Evolutionary conservation across 2,329 filamentous ascomycete species (phyloP).

Genomic region (Paracamarosporium sp.): DNA sequence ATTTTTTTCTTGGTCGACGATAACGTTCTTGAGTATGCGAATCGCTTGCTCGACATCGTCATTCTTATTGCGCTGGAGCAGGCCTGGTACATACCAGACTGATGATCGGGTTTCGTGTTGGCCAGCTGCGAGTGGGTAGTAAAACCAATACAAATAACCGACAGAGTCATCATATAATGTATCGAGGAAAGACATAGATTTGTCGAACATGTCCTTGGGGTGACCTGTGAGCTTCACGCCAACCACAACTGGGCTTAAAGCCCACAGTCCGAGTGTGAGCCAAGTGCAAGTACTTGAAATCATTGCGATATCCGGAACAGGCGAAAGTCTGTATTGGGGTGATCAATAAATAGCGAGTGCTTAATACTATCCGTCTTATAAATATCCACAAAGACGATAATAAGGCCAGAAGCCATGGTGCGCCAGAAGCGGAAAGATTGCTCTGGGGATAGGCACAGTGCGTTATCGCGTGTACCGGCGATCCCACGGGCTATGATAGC

Average conservation of each 20-base stretch:
- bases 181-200: slow-evolving; percentile 5
- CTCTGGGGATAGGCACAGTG: background rate
- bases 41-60: slow-evolving; percentile 59
- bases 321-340: background rate
- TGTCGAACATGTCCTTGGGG: slow-evolving; percentile 5
- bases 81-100: slow-evolving; percentile 65
- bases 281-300: background rate
- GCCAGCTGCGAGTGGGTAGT: slow-evolving; percentile 3
- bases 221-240: slow-evolving; percentile 1
- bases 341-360: background rate
- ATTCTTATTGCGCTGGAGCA: slow-evolving; percentile 62
- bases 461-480: background rate
- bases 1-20: slow-evolving; percentile 7
- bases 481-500: no score
- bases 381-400: background rate
- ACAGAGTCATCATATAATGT: slow-evolving; percentile 4
- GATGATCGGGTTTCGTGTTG: slow-evolving; percentile 41
- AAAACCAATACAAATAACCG: slow-evolving; percentile 5
- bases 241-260: background rate
- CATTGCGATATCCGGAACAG: background rate
- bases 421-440: background rate
- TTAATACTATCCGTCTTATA: background rate
- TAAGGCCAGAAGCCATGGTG: background rate
- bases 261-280: background rate
- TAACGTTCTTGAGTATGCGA: slow-evolving; percentile 58